These are phyloP conservation scores for Fusarium nygamai DNA, from an alignment of 2,329 filamentous ascomycete genomes.

Conservation along the genomic window DNA sequence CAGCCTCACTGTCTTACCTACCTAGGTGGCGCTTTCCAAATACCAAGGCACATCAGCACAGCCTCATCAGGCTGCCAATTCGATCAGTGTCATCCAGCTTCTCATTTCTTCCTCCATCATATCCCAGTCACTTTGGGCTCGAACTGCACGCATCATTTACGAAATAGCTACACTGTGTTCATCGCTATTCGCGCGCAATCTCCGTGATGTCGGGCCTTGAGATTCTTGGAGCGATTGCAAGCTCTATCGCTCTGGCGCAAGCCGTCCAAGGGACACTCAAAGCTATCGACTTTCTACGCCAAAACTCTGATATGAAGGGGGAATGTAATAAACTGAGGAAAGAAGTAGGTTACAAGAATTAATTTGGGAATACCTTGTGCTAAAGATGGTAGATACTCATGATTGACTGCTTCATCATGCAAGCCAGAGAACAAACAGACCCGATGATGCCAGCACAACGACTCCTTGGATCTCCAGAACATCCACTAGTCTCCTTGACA, in stretches of 20 bases:
- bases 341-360: not conserved
- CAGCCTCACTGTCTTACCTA: not conserved
- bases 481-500: not conserved
- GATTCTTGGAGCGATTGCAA: slow-evolving; percentile 20
- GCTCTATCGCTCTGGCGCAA: slow-evolving; percentile 19
- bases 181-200: not conserved
- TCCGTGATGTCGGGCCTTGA: slow-evolving; percentile 14
- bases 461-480: not conserved
- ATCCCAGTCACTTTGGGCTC: accelerated
- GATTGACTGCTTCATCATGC: slow-evolving; percentile 9
- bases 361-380: accelerated
- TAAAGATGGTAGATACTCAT: slow-evolving; percentile 2
- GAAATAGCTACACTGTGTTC: not conserved
- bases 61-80: not conserved
- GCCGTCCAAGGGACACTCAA: slow-evolving; percentile 11
- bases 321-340: not conserved
- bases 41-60: not conserved
- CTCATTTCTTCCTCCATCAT: not conserved
- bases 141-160: not conserved
- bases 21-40: not conserved
- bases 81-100: not conserved
- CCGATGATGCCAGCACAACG: not conserved
- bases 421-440: not conserved
- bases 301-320: not conserved
- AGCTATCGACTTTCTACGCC: slow-evolving; percentile 6